Evolutionary conservation across 768 basidiomycete species (phyloP), one percentile per base, ranked within the genome.

Genomic region (Tylopilus plumbeoviolaceoides): DNA sequence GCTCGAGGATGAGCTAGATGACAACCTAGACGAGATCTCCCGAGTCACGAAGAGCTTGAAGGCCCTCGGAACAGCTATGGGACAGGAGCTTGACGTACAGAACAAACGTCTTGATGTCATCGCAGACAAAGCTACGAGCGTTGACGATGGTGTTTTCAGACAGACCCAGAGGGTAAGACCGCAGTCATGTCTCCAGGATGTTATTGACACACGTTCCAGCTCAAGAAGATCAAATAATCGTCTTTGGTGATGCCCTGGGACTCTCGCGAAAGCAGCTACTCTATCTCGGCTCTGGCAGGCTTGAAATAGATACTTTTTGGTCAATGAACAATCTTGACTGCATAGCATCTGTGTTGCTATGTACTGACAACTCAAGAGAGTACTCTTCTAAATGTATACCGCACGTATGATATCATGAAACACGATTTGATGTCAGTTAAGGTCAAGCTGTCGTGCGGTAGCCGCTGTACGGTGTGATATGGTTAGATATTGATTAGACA

Each of bases 1-100:
- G 70, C 59, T 95, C 1, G 95, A 99, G 73, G 88, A 98, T 61
- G 94, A 98, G 71, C 63, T 99, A 35, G 95, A 98, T 62, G 83
- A 80, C 58, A 98, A 98, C 68, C 73, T 99, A 23, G 84, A 90
- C 65, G 93, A 95, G 69, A 88, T 95, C 53, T 73, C 81, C 33
- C 84, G 84, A 47, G 81, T 87, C 47, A 82, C 89, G 2, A 89
- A 85, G 72, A 76, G 83, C 43, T 76, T 97, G 55, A 91, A 89
- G 70, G 82, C 84, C 3, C 73, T 95, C 18, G 90, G 88, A 7
- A 77, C 77, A 55, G 84, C 88, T 5, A 92, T 91, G 86, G 87
- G 89, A 41, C 80, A 89, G 55, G 95, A 98, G 66, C 82, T 98
- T 50, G 86, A 93, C 60, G 76, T 73, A 21, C 97, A 99, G 77